Percentiles rank a stretch among this genome's conserved stretches.
Conservation (phyloP, 768 basidiomycete species). For the Rhodosporidiobolus sp. region DNA sequence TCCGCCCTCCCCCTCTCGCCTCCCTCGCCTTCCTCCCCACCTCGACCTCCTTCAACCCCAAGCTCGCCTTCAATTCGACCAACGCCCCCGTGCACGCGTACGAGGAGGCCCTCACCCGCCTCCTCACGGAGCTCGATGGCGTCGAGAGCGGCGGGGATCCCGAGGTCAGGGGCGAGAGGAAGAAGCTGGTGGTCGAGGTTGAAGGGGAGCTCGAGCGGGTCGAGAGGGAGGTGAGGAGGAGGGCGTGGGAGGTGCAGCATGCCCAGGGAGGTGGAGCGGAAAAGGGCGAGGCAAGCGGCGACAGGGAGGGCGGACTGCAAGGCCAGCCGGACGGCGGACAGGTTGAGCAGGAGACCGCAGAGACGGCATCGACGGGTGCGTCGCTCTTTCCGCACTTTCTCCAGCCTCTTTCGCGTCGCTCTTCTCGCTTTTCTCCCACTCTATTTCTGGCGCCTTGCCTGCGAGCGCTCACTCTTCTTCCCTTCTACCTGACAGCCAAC, state of each 20-base stretch:
- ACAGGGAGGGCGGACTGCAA: background rate
- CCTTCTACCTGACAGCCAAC: too few species aligned
- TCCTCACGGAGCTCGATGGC: slow-evolving; percentile 66
- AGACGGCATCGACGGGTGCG: too few species aligned
- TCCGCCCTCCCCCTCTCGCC: background rate
- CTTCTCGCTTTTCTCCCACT: too few species aligned
- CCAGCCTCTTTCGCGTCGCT: too few species aligned
- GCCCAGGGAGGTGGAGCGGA: slow-evolving; percentile 23
- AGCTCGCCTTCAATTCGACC: slow-evolving; percentile 61
- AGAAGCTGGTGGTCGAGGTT: slow-evolving; percentile 58
- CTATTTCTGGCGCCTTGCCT: too few species aligned
- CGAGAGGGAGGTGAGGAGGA: slow-evolving; percentile 6
- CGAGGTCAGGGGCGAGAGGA: slow-evolving; percentile 57
- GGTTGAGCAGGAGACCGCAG: too few species aligned
- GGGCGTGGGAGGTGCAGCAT: slow-evolving; percentile 43
- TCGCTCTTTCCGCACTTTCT: too few species aligned
- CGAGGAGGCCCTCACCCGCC: slow-evolving; percentile 60
- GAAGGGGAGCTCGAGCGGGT: slow-evolving; percentile 62
- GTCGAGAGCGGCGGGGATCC: slow-evolving; percentile 64
- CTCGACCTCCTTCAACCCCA: slow-evolving; percentile 26
- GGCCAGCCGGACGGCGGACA: too few species aligned
- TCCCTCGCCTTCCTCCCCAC: slow-evolving; percentile 2
- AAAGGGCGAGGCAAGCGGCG: slow-evolving; percentile 50
- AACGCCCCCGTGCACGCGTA: slow-evolving; percentile 65
- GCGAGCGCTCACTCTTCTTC: too few species aligned